Base-by-base conservation (phyloP, 768 basidiomycete genomes). In the Mycena capillaripes region DNA sequence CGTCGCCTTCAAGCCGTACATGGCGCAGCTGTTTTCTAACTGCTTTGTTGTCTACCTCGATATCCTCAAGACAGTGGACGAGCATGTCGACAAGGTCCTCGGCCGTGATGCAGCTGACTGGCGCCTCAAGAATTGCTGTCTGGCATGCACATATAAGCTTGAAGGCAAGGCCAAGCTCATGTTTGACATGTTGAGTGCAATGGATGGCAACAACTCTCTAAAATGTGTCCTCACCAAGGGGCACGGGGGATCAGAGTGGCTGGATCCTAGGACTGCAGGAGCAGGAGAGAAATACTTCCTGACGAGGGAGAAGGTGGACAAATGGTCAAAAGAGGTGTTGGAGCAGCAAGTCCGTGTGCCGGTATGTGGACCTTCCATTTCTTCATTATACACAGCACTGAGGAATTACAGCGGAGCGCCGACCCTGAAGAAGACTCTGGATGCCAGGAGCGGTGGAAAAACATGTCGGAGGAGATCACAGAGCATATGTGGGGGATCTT, bases 401-500 rank as follows among this genome's bases (percentile, higher is more conserved):
- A 14, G 6, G 16, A 38, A 38, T 3, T 65, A 71, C 23, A 60
- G 58, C n/a, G 6, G 1, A 60, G 36, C 8, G 55, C 50, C 5
- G 52, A 65, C 25, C 63, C 62, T 12, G 52, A 83, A 80, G 83
- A 83, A 80, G 66, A 82, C 77, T 1, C 78, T 76, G 0, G 62
- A 76, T 0, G 69, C 71, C 0, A 79, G 27, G 65, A 66, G 11
- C 34, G 60, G 19, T 70, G 69, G 69, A 60, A 70, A 34, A 69
- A 69, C 48, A 29, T 69, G 68, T 17, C 29, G 1, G 46, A 69
- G 44, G 68, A 61, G 2, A 21, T 69, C 2, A 69, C 68, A 3
- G 82, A 25, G 69, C 77, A 72, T 19, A 82, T 82, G 80, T 85
- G 81, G 83, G 74, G 71, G 1, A 73, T 84, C 3, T 87, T 84